Conservation (phyloP, 1,284 basidiomycete genomes). For the Malassezia brasiliensis region DNA sequence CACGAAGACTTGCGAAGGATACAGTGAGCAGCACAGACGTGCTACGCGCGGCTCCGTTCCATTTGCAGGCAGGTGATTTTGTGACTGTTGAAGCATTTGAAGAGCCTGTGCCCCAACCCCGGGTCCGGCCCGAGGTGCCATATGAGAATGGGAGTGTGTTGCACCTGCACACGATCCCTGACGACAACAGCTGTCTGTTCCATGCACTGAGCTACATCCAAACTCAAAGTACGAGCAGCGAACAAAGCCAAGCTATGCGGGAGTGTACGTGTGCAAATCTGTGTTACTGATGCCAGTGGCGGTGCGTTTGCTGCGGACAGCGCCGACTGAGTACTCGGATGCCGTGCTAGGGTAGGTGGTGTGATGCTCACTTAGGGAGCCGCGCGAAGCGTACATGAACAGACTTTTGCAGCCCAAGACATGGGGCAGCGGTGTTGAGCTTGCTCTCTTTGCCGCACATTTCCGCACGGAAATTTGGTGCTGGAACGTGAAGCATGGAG, state of each 20-base stretch:
- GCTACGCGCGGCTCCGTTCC: background rate
- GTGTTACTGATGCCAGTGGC: background rate
- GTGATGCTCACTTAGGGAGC: background rate
- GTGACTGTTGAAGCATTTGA: background rate
- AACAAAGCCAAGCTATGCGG: background rate
- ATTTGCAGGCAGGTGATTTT: background rate
- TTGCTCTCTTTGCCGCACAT: background rate
- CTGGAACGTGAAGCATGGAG: constrained; percentile 5
- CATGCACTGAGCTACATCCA: constrained; percentile 13
- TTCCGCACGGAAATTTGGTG: constrained; percentile 2
- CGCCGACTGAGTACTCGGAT: constrained; percentile 18
- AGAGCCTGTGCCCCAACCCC: background rate
- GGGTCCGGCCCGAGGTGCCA: background rate
- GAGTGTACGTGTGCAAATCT: background rate
- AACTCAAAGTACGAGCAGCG: background rate
- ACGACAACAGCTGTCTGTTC: constrained; percentile 38
- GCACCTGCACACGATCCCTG: constrained; percentile 25
- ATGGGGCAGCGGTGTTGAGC: constrained; percentile 5
- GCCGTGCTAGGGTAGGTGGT: constrained; percentile 24
- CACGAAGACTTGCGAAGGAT: background rate
- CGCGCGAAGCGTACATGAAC: background rate
- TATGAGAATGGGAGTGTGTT: constrained; percentile 5
- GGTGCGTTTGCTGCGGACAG: background rate
- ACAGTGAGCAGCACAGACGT: background rate
- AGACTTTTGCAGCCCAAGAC: constrained; percentile 1